Evolutionary conservation across 495 filamentous ascomycete genomes (phyloP).

Genomic region (Pyronema domesticum): DNA sequence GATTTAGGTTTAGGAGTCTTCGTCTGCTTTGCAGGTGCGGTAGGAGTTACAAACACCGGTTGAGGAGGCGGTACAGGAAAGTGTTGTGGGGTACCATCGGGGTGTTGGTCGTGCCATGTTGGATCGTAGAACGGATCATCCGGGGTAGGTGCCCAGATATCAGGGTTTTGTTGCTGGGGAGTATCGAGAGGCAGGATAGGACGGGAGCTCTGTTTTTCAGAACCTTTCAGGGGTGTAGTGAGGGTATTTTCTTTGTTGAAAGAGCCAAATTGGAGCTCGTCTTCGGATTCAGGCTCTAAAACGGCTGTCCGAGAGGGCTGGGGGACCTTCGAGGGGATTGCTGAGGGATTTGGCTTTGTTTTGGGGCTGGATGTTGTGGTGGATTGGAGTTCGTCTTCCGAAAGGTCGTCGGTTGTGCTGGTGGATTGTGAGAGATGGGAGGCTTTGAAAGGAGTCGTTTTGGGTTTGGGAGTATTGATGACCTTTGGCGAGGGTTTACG

Average conservation of each 20-base stretch:
- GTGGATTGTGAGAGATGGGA: background rate
- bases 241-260: background rate
- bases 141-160: conserved; percentile 13
- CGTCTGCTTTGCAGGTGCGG: too few species aligned
- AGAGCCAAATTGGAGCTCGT: too few species aligned
- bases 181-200: background rate
- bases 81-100: conserved; percentile 16
- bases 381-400: background rate
- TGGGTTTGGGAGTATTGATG: background rate
- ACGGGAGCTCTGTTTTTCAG: background rate
- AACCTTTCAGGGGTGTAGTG: background rate
- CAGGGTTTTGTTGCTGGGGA: background rate
- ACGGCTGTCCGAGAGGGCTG: background rate
- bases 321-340: background rate
- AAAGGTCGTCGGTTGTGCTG: background rate
- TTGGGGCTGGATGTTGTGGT: background rate
- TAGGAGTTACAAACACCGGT: too few species aligned
- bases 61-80: conserved; percentile 1
- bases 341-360: background rate
- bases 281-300: too few species aligned
- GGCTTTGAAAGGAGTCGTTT: background rate
- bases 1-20: too few species aligned
- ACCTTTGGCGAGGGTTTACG: background rate
- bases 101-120: conserved; percentile 19
- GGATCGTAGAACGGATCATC: conserved; percentile 17